Evolutionary conservation across 1,284 basidiomycete species (phyloP), one percentile per base, ranked within the genome.

Genomic region (Trichosporon inkin): DNA sequence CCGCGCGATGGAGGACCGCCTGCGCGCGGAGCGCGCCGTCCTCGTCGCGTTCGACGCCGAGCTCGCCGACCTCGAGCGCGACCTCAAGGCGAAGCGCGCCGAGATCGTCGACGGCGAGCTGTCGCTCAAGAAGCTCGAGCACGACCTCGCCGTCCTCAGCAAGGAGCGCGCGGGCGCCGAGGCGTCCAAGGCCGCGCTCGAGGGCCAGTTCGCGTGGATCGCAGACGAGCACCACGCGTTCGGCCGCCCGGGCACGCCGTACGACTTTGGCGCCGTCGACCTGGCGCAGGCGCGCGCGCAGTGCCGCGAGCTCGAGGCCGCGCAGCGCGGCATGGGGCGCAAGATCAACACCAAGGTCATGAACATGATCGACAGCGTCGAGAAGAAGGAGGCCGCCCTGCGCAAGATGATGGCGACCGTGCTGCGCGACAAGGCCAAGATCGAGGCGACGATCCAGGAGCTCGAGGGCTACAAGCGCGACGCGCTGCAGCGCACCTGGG

Each of bases 281-380:
- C 84, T 94, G 52, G 74, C 61, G 6, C 81, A 83, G 58, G 80
- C 91, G 63, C 81, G 84, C 58, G 81, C 84, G 49, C 86, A 86
- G 68, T 88, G 88, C 44, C 81, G 82, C 41, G 89, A 92, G 72
- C 83, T 98, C 17, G 88, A 92, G 69, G 82, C 85, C 52, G 83
- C 87, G 62, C 90, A 92, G 71, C 88, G 88, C 70, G 86, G 88
- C 35, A 88, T 93, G 86, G 92, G 90, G 79, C 92, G 93, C 81
- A 96, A 95, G 78, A 84, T 98, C 67, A 98, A 99, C 71, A 88
- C 88, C 6, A 96, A 96, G 78, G 93, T 94, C 56, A 86, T 97
- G 81, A 90, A 89, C 71, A 94, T 93, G 89, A 92, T 99, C 62
- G 95, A 98, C 70, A 88, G 84, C 60, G 91, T 95, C 41, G 96